phyloP scores from a whole-genome alignment of 140 eudicot species.

The Bidens hawaiensis region DNA sequence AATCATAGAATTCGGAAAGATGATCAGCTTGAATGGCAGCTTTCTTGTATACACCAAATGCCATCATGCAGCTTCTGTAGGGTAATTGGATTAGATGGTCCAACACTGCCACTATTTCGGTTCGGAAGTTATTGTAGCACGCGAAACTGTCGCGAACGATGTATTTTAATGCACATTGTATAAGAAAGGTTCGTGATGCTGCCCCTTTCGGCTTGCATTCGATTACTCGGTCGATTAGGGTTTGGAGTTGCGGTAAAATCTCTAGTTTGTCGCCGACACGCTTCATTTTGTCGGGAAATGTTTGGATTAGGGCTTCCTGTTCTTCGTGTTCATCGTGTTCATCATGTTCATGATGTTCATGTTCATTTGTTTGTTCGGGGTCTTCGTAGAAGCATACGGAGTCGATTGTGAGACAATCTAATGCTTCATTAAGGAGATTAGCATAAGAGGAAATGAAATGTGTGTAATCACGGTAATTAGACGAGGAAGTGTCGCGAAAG shows the following conservation, averaged over 20 bases:
- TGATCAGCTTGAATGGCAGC: slow-evolving; percentile 56
- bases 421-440: slow-evolving; percentile 53
- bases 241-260: slow-evolving; percentile 54
- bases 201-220: slow-evolving; percentile 55
- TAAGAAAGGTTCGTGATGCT: slow-evolving; percentile 48
- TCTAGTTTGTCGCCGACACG: slow-evolving; percentile 30
- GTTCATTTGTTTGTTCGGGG: neutral
- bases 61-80: slow-evolving; percentile 41
- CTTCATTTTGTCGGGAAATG: slow-evolving; percentile 29
- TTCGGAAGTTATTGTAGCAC: slow-evolving; percentile 44
- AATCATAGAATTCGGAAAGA: slow-evolving; percentile 51
- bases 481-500: slow-evolving; percentile 57
- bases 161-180: slow-evolving; percentile 46
- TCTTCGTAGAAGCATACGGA: slow-evolving; percentile 1
- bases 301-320: neutral
- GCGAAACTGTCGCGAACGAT: slow-evolving; percentile 65
- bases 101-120: slow-evolving; percentile 37
- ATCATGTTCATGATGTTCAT: neutral
- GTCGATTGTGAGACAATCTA: slow-evolving; percentile 31
- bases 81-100: slow-evolving; percentile 63
- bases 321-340: slow-evolving; percentile 1
- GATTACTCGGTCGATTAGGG: slow-evolving; percentile 51
- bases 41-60: slow-evolving; percentile 61
- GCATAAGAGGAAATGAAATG: slow-evolving; percentile 54
- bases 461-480: slow-evolving; percentile 50